phyloP scores from a whole-genome alignment of 2,329 filamentous ascomycete genomes.

The Apiospora pterosperma region DNA sequence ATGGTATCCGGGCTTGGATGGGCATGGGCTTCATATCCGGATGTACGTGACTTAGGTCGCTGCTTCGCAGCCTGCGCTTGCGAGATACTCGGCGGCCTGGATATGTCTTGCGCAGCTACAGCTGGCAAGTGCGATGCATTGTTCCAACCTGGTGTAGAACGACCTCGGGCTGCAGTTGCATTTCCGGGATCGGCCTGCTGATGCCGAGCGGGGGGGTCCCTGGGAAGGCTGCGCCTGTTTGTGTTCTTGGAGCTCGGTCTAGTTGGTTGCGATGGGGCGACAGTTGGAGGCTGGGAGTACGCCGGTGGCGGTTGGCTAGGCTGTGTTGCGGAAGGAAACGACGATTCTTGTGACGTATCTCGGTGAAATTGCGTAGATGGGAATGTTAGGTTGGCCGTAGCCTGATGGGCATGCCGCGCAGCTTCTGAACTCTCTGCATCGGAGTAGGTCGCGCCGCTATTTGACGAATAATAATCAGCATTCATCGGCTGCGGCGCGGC shows the following conservation, averaged over 20 bases:
- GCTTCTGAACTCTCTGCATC: background rate
- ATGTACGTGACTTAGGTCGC: constrained; percentile 18
- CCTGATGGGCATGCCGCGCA: background rate
- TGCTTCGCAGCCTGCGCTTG: constrained; percentile 20
- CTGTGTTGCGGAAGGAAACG: constrained; percentile 14
- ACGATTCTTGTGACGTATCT: constrained; percentile 2
- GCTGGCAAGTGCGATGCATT: constrained; percentile 13
- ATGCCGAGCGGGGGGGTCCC: background rate
- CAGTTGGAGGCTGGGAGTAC: background rate
- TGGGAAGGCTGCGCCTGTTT: constrained; percentile 6
- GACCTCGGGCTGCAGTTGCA: background rate
- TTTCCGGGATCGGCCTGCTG: background rate
- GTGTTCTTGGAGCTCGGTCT: constrained; percentile 4
- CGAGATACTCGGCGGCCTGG: constrained; percentile 14
- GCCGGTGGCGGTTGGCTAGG: background rate
- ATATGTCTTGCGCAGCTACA: constrained; percentile 11
- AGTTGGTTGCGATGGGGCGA: constrained; percentile 7
- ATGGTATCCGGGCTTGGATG: constrained; percentile 12
- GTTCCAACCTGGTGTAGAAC: constrained; percentile 2
- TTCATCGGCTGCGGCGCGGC: constrained; percentile 10
- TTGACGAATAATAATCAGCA: constrained; percentile 16
- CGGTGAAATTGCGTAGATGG: background rate
- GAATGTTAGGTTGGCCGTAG: constrained; percentile 2
- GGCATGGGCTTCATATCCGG: constrained; percentile 14
- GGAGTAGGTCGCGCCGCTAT: constrained; percentile 6